Base-by-base conservation (phyloP, 176 grass and related monocot species). In the Typha latifolia region DNA sequence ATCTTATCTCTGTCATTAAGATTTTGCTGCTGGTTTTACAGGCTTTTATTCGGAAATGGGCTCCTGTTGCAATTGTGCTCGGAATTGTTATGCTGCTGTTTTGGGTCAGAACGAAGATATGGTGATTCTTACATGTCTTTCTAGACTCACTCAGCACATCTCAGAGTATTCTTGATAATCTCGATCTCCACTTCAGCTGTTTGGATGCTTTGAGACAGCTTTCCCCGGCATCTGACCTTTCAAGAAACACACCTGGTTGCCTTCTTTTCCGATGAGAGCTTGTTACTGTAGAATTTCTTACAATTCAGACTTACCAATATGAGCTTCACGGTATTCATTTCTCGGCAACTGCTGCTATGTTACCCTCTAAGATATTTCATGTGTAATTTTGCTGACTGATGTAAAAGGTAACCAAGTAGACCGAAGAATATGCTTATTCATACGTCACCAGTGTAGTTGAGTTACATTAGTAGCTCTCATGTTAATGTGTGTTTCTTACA, bases 21-120 rank as follows among this genome's bases (percentile, higher is more conserved):
- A 43, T 14, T 16, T 63, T 20, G 20, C 52, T 22, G 13, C 51
- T n/a, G 49, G 12, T 12, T 57, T 77, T 90, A 49, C 67, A 96
- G 91, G 91, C 91, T 62, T 79, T 96, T 49, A 88, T 96, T 73
- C 75, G 74, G 12, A 96, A 96, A 77, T 96, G 81, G 75, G 82
- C 91, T 32, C 87, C 87, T 0, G 81, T 96, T 69, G 87, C 87
- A 20, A 88, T 96, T 79, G 91, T 96, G 70, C 76, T 96, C 5
- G 87, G 91, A 63, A 66, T 96, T 12, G 87, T 96, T 48, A 72
- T 96, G 55, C 79, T 96, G 68, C 82, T 96, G 61, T 96, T 91
- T 66, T 96, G 91, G 91, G 18, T 87, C 18, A 96, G 77, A 77
- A 82, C 79, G 50, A 96, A 96, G 82, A 81, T 99, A 74, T 99